Conservation (phyloP, 2,329 filamentous ascomycete genomes). For the Cucurbitaria berberidis region DNA sequence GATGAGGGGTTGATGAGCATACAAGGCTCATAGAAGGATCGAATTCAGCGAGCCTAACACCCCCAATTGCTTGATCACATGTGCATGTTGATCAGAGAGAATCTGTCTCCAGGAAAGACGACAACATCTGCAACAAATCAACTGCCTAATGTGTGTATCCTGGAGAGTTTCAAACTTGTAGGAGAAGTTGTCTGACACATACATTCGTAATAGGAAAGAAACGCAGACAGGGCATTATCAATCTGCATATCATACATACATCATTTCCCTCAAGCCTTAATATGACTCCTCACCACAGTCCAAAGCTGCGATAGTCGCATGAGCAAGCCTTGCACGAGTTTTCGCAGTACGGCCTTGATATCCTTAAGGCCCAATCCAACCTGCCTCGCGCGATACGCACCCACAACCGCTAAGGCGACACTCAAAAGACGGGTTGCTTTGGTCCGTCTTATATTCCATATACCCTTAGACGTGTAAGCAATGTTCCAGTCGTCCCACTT, state of each 20-base stretch:
- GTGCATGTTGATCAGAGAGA: neutral
- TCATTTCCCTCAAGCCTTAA: neutral
- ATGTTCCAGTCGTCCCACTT: slow-evolving; percentile 62
- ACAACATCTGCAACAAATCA: too few relatives aligned
- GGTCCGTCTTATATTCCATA: slow-evolving; percentile 38
- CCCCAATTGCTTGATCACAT: neutral
- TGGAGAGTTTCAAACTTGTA: too few relatives aligned
- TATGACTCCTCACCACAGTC: slow-evolving; percentile 6
- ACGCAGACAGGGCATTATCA: too few relatives aligned
- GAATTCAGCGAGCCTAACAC: neutral
- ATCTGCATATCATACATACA: neutral
- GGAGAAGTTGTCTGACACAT: too few relatives aligned
- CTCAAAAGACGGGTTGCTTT: slow-evolving; percentile 23
- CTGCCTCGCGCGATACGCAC: slow-evolving; percentile 31
- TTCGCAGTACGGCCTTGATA: slow-evolving; percentile 17
- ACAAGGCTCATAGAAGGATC: neutral
- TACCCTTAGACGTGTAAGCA: slow-evolving; percentile 57
- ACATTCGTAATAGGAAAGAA: too few relatives aligned
- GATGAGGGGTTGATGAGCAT: neutral
- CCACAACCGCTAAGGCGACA: slow-evolving; percentile 28
- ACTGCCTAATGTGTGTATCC: too few relatives aligned
- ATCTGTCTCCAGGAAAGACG: too few relatives aligned
- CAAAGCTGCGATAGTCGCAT: slow-evolving; percentile 11
- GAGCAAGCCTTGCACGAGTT: slow-evolving; percentile 15
- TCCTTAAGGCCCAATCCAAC: slow-evolving; percentile 31